phyloP scores from a whole-genome alignment of 2,329 filamentous ascomycete species.

The Xylariales sp. region DNA sequence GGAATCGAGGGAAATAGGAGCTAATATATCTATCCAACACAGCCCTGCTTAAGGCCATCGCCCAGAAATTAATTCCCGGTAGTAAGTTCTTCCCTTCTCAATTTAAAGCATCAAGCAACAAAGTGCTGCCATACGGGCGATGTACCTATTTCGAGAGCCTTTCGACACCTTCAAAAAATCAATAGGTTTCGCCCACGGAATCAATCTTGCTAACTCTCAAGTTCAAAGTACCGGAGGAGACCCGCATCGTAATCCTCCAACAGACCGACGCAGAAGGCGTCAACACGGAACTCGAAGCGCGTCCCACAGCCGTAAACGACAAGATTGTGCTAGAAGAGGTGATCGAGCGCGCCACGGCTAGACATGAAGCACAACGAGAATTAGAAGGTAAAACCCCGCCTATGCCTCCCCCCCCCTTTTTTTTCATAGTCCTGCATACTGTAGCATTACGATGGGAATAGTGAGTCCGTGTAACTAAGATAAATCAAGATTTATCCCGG shows the following conservation, averaged over 20 bases:
- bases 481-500: constrained; percentile 63
- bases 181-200: background rate
- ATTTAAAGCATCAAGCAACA: background rate
- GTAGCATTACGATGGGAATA: background rate
- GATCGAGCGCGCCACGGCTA: constrained; percentile 68
- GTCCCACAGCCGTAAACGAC: constrained; percentile 21
- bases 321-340: constrained; percentile 73
- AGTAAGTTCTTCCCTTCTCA: constrained; percentile 46
- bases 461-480: constrained; percentile 3
- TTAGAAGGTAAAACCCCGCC: constrained; percentile 62
- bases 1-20: background rate
- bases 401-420: background rate
- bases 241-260: constrained; percentile 75
- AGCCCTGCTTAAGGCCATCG: constrained; percentile 80
- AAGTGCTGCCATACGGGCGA: background rate
- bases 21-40: constrained; percentile 10
- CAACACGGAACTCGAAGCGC: constrained; percentile 39
- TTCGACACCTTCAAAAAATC: too few relatives aligned
- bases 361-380: constrained; percentile 68
- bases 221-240: constrained; percentile 65
- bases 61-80: constrained; percentile 81
- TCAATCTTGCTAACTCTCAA: constrained; percentile 11
- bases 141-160: background rate
- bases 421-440: too few relatives aligned
- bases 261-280: constrained; percentile 65